Conservation (phyloP, 192 early-diverging fungal genomes). For the Rhizophagus prolifer region DNA sequence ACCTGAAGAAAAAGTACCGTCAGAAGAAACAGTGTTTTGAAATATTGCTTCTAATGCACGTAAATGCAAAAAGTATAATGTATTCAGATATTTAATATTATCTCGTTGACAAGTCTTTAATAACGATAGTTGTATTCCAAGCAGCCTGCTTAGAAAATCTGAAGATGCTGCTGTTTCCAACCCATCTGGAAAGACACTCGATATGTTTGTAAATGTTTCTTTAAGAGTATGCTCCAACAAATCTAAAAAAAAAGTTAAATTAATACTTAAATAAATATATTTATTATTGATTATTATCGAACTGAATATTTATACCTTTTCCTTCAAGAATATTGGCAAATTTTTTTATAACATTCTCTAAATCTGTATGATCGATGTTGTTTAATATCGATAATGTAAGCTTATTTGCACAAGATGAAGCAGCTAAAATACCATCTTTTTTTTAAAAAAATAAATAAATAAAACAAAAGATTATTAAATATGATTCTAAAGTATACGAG, state of each 20-base stretch:
- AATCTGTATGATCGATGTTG: constrained; percentile 25
- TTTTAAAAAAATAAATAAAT: neutral
- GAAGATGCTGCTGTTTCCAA: neutral
- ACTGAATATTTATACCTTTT: neutral
- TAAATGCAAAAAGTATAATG: constrained; percentile 7
- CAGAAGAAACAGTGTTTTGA: neutral
- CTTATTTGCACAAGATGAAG: neutral
- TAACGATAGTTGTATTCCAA: constrained; percentile 26
- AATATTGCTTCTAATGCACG: constrained; percentile 4
- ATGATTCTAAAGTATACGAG: too few relatives aligned
- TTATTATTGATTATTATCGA: neutral
- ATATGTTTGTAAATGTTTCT: constrained; percentile 15
- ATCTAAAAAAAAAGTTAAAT: neutral
- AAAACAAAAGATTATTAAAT: neutral
- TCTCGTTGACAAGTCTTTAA: constrained; percentile 12
- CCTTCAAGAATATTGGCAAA: neutral
- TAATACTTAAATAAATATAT: neutral
- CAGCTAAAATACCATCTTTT: neutral
- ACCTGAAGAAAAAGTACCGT: constrained; percentile 1
- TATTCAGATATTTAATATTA: constrained; percentile 19
- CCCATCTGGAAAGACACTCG: neutral
- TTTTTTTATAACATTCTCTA: constrained; percentile 21
- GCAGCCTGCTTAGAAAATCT: constrained; percentile 13
- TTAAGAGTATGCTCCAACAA: constrained; percentile 1
- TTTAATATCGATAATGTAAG: constrained; percentile 20